Conservation (phyloP, 441 rosid genomes). For the Pelargonium myrrhifolium region DNA sequence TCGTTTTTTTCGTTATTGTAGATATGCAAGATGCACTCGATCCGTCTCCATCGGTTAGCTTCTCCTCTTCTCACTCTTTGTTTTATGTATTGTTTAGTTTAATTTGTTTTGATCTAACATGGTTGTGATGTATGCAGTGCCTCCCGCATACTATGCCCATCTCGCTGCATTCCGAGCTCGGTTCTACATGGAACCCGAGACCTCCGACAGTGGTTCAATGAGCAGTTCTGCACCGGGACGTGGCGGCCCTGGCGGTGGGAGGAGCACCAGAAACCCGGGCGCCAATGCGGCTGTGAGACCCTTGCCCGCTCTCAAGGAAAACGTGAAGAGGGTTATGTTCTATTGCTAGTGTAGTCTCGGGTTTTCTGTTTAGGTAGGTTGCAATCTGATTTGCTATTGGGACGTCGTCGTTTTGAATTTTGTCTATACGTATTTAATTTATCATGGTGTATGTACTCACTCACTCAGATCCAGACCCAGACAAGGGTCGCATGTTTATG, state of each 20-base stretch:
- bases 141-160: conserved; percentile 96
- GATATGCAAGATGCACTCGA: conserved; percentile 87
- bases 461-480: too few relatives aligned
- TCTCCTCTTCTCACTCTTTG: not conserved
- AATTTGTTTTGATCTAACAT: not conserved
- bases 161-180: conserved; percentile 96
- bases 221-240: conserved; percentile 31
- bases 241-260: conserved; percentile 38
- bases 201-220: conserved; percentile 60
- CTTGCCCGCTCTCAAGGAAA: conserved; percentile 88
- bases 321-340: too few relatives aligned
- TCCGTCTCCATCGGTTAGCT: conserved; percentile 88
- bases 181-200: conserved; percentile 89
- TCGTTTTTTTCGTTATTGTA: not conserved
- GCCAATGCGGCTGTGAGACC: conserved; percentile 40
- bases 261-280: not conserved
- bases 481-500: too few relatives aligned
- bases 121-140: conserved; percentile 46
- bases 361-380: too few relatives aligned
- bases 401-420: too few relatives aligned
- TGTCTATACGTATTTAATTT: too few relatives aligned
- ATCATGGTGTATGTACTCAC: too few relatives aligned
- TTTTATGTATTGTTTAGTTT: not conserved
- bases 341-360: too few relatives aligned
- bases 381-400: too few relatives aligned